These are phyloP conservation scores for Pisolithus orientalis DNA, from an alignment of 768 basidiomycete genomes.

Conservation along the genomic window DNA sequence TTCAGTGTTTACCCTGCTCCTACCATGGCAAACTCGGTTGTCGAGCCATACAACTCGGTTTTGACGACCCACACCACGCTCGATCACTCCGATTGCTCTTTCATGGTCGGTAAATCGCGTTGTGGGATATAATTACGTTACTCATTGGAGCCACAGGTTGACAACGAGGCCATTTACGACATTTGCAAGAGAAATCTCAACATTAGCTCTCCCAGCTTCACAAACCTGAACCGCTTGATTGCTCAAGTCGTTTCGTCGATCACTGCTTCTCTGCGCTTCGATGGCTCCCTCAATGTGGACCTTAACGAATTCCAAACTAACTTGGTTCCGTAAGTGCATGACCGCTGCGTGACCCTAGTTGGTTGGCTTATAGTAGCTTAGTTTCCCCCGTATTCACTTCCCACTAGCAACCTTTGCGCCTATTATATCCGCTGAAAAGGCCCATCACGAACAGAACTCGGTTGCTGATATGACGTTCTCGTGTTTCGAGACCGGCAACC, in stretches of 20 bases:
- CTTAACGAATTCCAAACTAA: constrained; percentile 99
- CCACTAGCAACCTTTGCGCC: constrained; percentile 96
- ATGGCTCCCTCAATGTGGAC: constrained; percentile 60
- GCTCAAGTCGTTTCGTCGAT: constrained; percentile 98
- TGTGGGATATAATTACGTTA: constrained; percentile 1
- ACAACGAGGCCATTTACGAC: constrained; percentile 78
- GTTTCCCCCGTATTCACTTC: constrained; percentile 98
- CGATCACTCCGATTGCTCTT: constrained; percentile 98
- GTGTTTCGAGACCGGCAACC: constrained; percentile 73
- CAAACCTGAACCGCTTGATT: constrained; percentile 93
- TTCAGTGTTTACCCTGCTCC: constrained; percentile 97
- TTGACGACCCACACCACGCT: constrained; percentile 97
- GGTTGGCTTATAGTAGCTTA: constrained; percentile 20
- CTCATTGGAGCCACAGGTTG: constrained; percentile 39
- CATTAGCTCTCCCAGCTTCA: constrained; percentile 82
- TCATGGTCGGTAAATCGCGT: constrained; percentile 63
- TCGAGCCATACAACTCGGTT: constrained; percentile 97
- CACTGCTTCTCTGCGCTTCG: constrained; percentile 80
- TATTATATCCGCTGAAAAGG: constrained; percentile 90
- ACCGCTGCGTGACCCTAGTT: neutral
- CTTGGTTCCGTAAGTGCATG: constrained; percentile 77
- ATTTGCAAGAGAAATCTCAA: constrained; percentile 87
- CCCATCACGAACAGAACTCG: constrained; percentile 93
- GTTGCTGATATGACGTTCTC: constrained; percentile 98
- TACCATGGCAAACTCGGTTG: constrained; percentile 88